phyloP scores from a whole-genome alignment of 805 yeast species.

The Cyberlindnera sargentensis region DNA sequence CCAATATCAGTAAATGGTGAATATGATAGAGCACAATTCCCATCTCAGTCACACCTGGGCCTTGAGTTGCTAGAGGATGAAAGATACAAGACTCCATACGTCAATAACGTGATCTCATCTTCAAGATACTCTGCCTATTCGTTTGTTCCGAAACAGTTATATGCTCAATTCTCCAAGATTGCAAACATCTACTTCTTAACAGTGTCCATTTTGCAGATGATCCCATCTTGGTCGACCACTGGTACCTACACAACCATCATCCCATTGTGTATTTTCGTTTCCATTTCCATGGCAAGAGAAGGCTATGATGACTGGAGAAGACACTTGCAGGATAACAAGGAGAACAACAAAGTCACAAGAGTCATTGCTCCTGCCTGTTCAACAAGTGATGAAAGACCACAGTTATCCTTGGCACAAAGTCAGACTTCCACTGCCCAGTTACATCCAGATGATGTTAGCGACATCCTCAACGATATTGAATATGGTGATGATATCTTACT shows the following conservation, averaged over 20 bases:
- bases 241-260: slow-evolving; percentile 92
- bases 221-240: slow-evolving; percentile 96
- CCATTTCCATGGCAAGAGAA: slow-evolving; percentile 85
- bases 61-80: slow-evolving; percentile 52
- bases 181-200: slow-evolving; percentile 89
- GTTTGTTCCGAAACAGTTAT: slow-evolving; percentile 81
- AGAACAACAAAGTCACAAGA: slow-evolving; percentile 52
- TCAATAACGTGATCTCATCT: slow-evolving; percentile 69
- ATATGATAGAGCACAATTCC: slow-evolving; percentile 25
- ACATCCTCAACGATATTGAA: not conserved
- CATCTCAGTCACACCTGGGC: slow-evolving; percentile 16
- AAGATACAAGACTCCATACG: slow-evolving; percentile 54
- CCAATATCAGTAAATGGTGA: slow-evolving; percentile 49
- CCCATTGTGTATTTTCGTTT: slow-evolving; percentile 79
- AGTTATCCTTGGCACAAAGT: not conserved
- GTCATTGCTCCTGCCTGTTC: slow-evolving; percentile 25
- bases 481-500: slow-evolving; percentile 2
- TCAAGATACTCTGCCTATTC: slow-evolving; percentile 77
- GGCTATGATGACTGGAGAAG: slow-evolving; percentile 91
- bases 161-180: slow-evolving; percentile 86
- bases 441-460: not conserved
- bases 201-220: slow-evolving; percentile 90
- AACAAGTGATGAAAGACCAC: not conserved
- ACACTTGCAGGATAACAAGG: slow-evolving; percentile 78
- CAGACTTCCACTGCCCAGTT: slow-evolving; percentile 10